phyloP scores from a whole-genome alignment of 2,329 filamentous ascomycete species.

The Basipetospora chlamydospora region DNA sequence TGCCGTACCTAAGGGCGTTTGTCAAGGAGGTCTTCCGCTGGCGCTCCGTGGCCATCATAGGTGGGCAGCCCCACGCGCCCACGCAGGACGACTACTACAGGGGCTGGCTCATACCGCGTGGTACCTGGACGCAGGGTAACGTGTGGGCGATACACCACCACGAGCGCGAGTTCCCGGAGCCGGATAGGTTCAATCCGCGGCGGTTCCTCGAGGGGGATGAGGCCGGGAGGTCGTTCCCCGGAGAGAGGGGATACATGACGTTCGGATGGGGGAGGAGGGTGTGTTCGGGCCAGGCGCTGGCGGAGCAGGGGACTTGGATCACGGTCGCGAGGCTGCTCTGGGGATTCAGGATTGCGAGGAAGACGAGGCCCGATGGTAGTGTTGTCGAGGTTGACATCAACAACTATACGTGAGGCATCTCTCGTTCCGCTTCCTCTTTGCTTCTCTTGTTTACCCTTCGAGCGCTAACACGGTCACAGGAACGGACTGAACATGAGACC shows the following conservation, averaged over 20 bases:
- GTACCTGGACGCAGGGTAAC: constrained; percentile 34
- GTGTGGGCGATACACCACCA: constrained; percentile 20
- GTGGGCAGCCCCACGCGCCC: constrained; percentile 33
- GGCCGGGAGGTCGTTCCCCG: constrained; percentile 28
- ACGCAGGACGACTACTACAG: constrained; percentile 31
- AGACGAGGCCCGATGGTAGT: constrained; percentile 22
- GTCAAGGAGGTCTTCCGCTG: constrained; percentile 43
- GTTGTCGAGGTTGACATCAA: constrained; percentile 41
- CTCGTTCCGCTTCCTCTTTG: no score
- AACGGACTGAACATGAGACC: constrained; percentile 46
- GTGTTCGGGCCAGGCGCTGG: constrained; percentile 38
- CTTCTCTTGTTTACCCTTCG: no score
- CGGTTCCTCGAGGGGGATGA: constrained; percentile 23
- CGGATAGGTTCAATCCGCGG: constrained; percentile 27
- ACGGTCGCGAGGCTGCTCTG: constrained; percentile 41
- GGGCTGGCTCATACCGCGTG: constrained; percentile 33
- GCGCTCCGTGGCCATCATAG: constrained; percentile 37
- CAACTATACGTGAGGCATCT: constrained; percentile 22
- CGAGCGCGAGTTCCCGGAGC: constrained; percentile 27
- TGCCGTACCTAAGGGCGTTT: constrained; percentile 39
- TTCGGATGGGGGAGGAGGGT: constrained; percentile 42
- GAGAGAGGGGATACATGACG: constrained; percentile 36
- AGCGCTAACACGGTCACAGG: constrained; percentile 8
- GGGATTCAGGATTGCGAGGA: constrained; percentile 35
- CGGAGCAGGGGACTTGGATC: constrained; percentile 46